These are phyloP conservation scores for Smallanthus sonchifolius DNA, from an alignment of 129 eudicot species.

Conservation along the genomic window DNA sequence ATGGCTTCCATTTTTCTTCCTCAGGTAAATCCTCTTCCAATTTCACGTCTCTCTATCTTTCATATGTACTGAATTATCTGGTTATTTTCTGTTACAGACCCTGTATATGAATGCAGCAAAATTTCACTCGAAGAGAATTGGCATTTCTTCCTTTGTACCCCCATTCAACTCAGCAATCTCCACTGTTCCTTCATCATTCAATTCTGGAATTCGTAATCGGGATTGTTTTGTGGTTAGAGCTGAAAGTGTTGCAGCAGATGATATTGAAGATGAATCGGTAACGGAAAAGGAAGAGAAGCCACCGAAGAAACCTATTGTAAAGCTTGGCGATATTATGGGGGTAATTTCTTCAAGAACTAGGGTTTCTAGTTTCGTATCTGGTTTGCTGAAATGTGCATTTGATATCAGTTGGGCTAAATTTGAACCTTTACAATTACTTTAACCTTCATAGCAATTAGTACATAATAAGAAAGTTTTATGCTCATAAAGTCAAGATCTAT, in stretches of 20 bases:
- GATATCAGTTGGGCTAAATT: too few species aligned
- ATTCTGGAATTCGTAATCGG: background rate
- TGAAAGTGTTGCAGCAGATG: slow-evolving; percentile 27
- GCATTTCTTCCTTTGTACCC: slow-evolving; percentile 28
- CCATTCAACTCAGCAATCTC: slow-evolving; percentile 16
- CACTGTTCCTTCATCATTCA: slow-evolving; percentile 11
- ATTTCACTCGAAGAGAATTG: slow-evolving; percentile 29
- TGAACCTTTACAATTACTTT: background rate
- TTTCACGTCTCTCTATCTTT: slow-evolving; percentile 3
- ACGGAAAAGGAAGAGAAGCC: slow-evolving; percentile 30
- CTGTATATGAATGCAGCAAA: slow-evolving; percentile 32
- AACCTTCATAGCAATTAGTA: background rate
- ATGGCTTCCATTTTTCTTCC: slow-evolving; percentile 56
- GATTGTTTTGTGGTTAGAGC: slow-evolving; percentile 47
- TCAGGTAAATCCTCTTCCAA: slow-evolving; percentile 37
- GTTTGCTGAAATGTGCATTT: background rate
- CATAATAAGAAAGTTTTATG: background rate
- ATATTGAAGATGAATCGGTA: slow-evolving; percentile 21
- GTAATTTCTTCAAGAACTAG: slow-evolving; percentile 36
- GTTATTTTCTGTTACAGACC: slow-evolving; percentile 29
- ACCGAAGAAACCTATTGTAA: slow-evolving; percentile 52
- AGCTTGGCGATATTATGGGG: slow-evolving; percentile 95
- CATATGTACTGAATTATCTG: background rate
- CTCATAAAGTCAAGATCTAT: background rate
- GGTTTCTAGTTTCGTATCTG: background rate